Evolutionary conservation across 495 filamentous ascomycete species (phyloP), one percentile per base, ranked within the genome.

Genomic region (Podospora didyma): DNA sequence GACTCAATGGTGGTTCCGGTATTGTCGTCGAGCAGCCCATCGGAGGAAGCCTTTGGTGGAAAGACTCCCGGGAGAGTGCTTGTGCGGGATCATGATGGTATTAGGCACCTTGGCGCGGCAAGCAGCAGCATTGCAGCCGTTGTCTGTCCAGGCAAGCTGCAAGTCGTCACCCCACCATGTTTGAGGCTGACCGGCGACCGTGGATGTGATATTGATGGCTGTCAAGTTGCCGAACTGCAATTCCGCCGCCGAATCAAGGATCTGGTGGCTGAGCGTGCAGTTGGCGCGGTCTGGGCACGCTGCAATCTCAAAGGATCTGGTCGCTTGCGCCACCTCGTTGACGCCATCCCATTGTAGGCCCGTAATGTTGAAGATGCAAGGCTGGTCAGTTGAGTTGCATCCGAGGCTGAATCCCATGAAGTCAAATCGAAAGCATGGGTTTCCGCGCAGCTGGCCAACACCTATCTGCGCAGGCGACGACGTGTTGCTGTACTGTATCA

Each of bases 111-210:
- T 56, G n/a, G 68, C 62, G 20, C 74, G 70, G 53, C 75, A 77
- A 14, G 62, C 52, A 9, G 70, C 73, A 20, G 65, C 61, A 10
- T 66, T 58, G 58, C 74, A 79, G 34, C 53, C 62, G 51, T 73
- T 68, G 56, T 77, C 65, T 7, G 70, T 66, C 74, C 76, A 77
- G 21, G 71, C 66, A 46, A 77, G 55, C 22, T 70, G 59, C 47
- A 77, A 55, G 55, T 79, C 72, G 47, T 77, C 74, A 16, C 60
- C 68, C 75, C 74, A 77, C 74, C 73, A 77, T 10, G 49, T 57
- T 24, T 56, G 63, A 16, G 65, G 34, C 20, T 67, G 44, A 14
- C 54, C 63, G 7, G 65, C 57, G n/a, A 64, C 62, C 21, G 66
- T 65, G 12, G 71, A 37, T 1, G 62, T 61, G 21, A 79, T 62